Evolutionary conservation across 345 rosid species (phyloP).

Genomic region (Odontarrhena argentea): DNA sequence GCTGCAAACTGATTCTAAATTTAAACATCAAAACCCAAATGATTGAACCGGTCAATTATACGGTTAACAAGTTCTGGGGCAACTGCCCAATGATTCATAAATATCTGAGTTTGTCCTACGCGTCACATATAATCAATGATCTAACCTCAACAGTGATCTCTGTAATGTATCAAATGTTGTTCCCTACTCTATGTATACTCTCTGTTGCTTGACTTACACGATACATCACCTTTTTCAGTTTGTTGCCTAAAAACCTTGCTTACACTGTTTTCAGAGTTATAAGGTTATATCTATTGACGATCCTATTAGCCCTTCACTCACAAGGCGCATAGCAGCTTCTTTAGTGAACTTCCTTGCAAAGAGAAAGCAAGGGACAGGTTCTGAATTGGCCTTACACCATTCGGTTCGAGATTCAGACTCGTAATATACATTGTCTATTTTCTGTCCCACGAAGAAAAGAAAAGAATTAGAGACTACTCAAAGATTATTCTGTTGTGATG

Average conservation of each 20-base stretch:
- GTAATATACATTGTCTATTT: constrained; percentile 65
- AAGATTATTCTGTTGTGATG: background rate
- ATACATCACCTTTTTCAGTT: constrained; percentile 4
- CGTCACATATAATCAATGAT: background rate
- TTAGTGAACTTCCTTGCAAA: constrained; percentile 88
- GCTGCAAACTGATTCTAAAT: no score
- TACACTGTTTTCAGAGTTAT: constrained; percentile 15
- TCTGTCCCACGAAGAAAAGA: constrained; percentile 40
- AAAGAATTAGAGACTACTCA: background rate
- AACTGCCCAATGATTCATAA: background rate
- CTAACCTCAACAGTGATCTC: constrained; percentile 12
- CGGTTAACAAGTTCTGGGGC: no score
- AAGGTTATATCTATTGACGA: constrained; percentile 37
- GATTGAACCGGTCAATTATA: no score
- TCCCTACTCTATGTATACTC: constrained; percentile 28
- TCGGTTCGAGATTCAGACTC: constrained; percentile 80
- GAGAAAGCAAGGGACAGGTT: constrained; percentile 68
- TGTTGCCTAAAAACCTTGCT: constrained; percentile 17
- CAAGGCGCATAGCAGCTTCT: constrained; percentile 85
- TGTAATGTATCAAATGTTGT: constrained; percentile 20
- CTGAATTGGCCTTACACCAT: constrained; percentile 64
- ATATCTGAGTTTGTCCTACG: constrained; percentile 3
- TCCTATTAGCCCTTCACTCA: constrained; percentile 66
- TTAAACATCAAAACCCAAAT: no score
- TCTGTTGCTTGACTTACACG: constrained; percentile 19